These are phyloP conservation scores for Ascoidea tarda DNA, from an alignment of 805 yeast genomes.

Conservation along the genomic window DNA sequence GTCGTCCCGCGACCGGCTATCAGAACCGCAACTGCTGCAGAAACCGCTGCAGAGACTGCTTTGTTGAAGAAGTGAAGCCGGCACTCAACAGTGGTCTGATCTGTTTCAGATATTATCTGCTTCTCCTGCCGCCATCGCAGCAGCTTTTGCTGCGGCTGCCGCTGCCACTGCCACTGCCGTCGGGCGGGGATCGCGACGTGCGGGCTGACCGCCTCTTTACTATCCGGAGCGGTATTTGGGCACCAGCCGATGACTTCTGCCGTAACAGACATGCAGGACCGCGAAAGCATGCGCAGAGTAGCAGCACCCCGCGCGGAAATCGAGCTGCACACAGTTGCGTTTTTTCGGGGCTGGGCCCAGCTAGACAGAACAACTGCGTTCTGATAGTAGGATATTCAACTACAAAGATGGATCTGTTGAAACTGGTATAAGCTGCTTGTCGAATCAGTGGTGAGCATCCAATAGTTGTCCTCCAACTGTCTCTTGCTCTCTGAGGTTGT, in stretches of 20 bases:
- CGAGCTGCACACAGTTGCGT: neutral
- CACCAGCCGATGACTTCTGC: neutral
- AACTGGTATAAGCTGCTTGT: too few relatives aligned
- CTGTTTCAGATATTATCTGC: neutral
- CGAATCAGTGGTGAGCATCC: too few relatives aligned
- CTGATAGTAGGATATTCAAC: too few relatives aligned
- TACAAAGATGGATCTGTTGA: too few relatives aligned
- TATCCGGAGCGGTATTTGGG: neutral
- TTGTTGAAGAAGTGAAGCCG: too few relatives aligned
- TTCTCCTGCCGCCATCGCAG: neutral
- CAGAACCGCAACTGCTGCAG: too few relatives aligned
- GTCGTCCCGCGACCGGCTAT: too few relatives aligned
- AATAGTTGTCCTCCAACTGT: too few relatives aligned
- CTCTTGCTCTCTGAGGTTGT: too few relatives aligned
- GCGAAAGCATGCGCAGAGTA: neutral
- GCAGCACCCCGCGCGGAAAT: neutral
- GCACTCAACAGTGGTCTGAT: too few relatives aligned
- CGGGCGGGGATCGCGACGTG: neutral
- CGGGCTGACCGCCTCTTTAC: neutral
- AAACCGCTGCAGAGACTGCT: too few relatives aligned
- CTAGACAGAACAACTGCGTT: too few relatives aligned
- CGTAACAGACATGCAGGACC: neutral
- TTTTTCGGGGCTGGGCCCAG: neutral
- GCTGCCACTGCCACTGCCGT: conserved; percentile 2
- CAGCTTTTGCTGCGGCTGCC: conserved; percentile 2